Evolutionary conservation across 2,329 filamentous ascomycete species (phyloP), one percentile per base, ranked within the genome.

Genomic region (Sodiomyces alkalinus): DNA sequence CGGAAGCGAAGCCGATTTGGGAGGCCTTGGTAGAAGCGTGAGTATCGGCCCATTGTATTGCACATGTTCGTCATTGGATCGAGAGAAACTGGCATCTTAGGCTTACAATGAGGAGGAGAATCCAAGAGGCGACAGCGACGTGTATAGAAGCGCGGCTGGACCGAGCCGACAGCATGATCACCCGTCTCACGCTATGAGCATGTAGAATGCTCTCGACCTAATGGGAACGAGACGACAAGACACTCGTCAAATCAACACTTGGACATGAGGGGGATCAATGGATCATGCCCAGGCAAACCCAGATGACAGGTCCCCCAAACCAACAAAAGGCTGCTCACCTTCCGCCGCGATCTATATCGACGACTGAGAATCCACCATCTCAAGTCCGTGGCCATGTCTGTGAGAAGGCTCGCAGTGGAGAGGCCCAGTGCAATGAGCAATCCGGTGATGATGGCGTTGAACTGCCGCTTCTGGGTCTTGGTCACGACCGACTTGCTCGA

Each of bases 341-440:
- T 58, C 5, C 40, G 41, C 22, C 52, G 41, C 19, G 48, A 49
- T 33, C 54, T 47, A 21, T 48, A 44, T 5, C 47, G 41, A 7
- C 44, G 41, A 32, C 48, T 51, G 22, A 64, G 38, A 17, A 62
- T 50, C 43, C 55, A 58, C 56, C 59, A 63, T n/a, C 59, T 46
- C 34, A 60, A 41, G 33, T 60, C 56, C 10, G 47, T 40, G 4
- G 56, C 51, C 48, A 61, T 55, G 17, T 48, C 49, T 32, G 59
- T 59, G 14, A 64, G 45, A 6, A 51, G 49, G 35, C 47, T 56
- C 3, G 53, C 49, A 22, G 61, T 51, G 26, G 55, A 54, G 27
- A 63, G 36, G 31, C 55, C 53, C 12, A 62, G 40, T 0, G 44
- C 38, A 18, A 62, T 60, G 26, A 53, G 53, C 5, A 62, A 42